Evolutionary conservation across 495 filamentous ascomycete genomes (phyloP).

Genomic region (Astrocystis sublimbata): DNA sequence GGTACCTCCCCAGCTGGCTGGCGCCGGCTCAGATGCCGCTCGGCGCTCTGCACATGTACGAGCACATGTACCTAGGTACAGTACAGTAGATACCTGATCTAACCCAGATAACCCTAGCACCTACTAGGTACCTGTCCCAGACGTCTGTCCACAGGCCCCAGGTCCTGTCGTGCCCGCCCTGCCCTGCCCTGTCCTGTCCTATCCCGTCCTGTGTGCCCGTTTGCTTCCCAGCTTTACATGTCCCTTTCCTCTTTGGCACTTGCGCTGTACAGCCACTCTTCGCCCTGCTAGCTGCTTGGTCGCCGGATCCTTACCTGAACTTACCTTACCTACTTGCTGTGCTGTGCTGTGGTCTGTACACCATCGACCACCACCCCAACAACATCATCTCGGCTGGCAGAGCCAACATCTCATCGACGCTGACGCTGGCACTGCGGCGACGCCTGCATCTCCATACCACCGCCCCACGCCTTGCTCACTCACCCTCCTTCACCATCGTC

Average conservation of each 20-base stretch:
- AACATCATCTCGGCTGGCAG: background rate
- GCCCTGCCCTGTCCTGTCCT: background rate
- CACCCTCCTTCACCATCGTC: too few relatives aligned
- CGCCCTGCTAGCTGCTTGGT: background rate
- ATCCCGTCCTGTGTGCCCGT: background rate
- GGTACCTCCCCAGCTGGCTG: too few relatives aligned
- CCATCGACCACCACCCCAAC: background rate
- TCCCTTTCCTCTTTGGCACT: too few relatives aligned
- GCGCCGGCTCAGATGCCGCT: too few relatives aligned
- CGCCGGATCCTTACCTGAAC: conserved; percentile 15
- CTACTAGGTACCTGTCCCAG: too few relatives aligned
- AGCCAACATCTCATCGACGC: conserved; percentile 4
- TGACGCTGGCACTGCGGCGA: background rate
- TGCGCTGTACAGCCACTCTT: conserved; percentile 13
- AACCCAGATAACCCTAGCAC: too few relatives aligned
- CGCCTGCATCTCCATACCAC: background rate
- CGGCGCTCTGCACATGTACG: too few relatives aligned
- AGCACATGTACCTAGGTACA: too few relatives aligned
- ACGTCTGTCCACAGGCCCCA: too few relatives aligned
- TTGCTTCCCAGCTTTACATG: background rate
- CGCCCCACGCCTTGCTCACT: background rate
- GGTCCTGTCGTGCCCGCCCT: too few relatives aligned
- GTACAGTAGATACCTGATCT: too few relatives aligned
- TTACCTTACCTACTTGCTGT: too few relatives aligned
- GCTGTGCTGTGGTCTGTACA: conserved; percentile 3